Evolutionary conservation across 1,284 basidiomycete genomes (phyloP), one percentile per base, ranked within the genome.

Genomic region (Moesziomyces aphidis): DNA sequence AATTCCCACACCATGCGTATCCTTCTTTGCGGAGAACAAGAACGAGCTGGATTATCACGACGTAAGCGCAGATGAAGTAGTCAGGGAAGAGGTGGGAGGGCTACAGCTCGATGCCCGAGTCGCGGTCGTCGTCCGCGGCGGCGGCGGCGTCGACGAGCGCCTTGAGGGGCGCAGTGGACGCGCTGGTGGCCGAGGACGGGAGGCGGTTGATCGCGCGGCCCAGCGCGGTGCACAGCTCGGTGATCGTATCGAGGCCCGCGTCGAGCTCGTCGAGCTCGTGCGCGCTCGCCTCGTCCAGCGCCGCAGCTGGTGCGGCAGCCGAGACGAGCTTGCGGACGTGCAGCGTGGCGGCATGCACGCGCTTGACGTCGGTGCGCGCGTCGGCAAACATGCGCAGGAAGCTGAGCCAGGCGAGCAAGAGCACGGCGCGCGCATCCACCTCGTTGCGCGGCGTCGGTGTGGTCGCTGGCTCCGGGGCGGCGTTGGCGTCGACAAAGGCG

Each of bases 301-400:
- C 9, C 8, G 13, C 21, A 17, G 17, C 43, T 5, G 28, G 31
- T 0, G 10, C 26, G 11, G 22, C 22, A 2, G 51, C 26, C n/a
- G 70, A 53, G 23, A 73, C 57, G 36, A 73, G 55, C 31, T 59
- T 63, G 15, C 70, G 47, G 10, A 68, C 42, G 23, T 52, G 36
- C 42, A 67, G 48, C 22, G 70, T 64, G 5, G 64, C 61, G 9
- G 39, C 19, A 45, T 67, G 58, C 31, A 73, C 23, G 2, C 47
- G 42, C 10, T 23, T 44, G 36, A 49, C n/a, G 19, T 48, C 46
- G 11, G 61, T 54, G 0, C 42, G 55, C 6, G 47, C 46, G n/a
- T 58, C 50, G 15, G 71, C 61, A 22, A 73, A 67, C 1, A 61
- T 56, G 21, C 78, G 76, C n/a, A 80, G 46, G 74, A 78, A 80